phyloP scores from a whole-genome alignment of 2,329 filamentous ascomycete genomes.

The Fusarium armeniacum region DNA sequence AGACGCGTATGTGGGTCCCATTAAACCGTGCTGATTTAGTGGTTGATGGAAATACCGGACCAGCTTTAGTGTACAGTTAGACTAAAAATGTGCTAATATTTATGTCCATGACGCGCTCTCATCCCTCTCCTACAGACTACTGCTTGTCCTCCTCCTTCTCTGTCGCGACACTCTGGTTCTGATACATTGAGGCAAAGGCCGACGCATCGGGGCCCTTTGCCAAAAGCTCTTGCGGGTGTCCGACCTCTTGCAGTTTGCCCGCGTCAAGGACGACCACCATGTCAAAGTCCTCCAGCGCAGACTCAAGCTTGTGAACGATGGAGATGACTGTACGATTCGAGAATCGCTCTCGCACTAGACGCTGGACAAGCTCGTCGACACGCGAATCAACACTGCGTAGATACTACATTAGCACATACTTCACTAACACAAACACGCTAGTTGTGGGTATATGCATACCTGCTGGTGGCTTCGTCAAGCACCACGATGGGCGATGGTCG shows the following conservation, averaged over 20 bases:
- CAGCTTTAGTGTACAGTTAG: not conserved
- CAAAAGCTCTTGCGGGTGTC: constrained; percentile 34
- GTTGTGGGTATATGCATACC: constrained; percentile 31
- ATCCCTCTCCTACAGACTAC: too few relatives aligned
- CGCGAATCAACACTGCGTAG: constrained; percentile 32
- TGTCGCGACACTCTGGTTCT: constrained; percentile 11
- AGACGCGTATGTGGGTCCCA: not conserved
- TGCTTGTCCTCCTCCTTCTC: not conserved
- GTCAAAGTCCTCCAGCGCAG: constrained; percentile 42
- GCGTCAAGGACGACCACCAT: constrained; percentile 40
- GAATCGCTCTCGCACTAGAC: constrained; percentile 40
- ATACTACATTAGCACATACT: not conserved
- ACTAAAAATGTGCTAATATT: not conserved
- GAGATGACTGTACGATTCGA: constrained; percentile 45
- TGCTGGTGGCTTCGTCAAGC: constrained; percentile 60
- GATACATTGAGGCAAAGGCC: constrained; percentile 35
- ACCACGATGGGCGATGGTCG: constrained; percentile 57
- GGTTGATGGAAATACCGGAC: not conserved
- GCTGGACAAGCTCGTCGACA: constrained; percentile 40
- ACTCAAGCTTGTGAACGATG: constrained; percentile 48
- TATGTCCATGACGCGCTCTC: not conserved
- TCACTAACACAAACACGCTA: accelerated
- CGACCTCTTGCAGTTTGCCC: constrained; percentile 44
- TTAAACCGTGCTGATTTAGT: not conserved
- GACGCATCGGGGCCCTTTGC: constrained; percentile 18